phyloP scores from a whole-genome alignment of 495 filamentous ascomycete species.

The Chaetomium tenue region DNA sequence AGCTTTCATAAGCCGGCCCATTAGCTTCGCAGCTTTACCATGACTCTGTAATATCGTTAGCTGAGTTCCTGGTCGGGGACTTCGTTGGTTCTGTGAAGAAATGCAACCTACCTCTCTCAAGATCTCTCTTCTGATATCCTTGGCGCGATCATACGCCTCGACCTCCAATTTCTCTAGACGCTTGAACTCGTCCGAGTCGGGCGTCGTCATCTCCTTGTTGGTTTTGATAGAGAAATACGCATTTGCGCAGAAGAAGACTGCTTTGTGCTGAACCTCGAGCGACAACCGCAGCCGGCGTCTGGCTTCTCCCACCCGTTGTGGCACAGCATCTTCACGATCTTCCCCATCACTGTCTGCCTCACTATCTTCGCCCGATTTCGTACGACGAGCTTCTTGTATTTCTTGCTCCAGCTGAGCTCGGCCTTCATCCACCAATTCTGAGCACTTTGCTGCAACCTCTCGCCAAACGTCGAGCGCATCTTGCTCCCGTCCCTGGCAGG shows the following conservation, averaged over 20 bases:
- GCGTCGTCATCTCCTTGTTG: conserved; percentile 57
- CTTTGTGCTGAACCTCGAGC: conserved; percentile 78
- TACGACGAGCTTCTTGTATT: conserved; percentile 42
- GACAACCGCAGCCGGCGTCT: conserved; percentile 65
- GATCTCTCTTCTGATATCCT: conserved; percentile 72
- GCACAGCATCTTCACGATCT: conserved; percentile 31
- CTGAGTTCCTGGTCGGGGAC: neutral
- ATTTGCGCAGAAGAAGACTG: conserved; percentile 80
- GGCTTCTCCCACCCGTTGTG: conserved; percentile 52
- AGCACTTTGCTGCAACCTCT: conserved; percentile 54
- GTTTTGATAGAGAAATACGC: conserved; percentile 78
- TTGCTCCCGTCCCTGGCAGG: conserved; percentile 52
- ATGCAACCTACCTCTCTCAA: conserved; percentile 47
- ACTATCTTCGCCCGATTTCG: conserved; percentile 24
- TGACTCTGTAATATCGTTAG: conserved; percentile 31
- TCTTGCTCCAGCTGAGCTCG: conserved; percentile 59
- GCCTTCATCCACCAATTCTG: conserved; percentile 60
- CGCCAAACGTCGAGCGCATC: conserved; percentile 69
- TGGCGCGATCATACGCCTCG: conserved; percentile 71
- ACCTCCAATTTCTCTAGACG: conserved; percentile 66
- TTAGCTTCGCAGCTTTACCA: conserved; percentile 37
- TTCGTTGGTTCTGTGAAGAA: neutral
- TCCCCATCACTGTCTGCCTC: conserved; percentile 44
- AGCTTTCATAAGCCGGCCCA: conserved; percentile 51
- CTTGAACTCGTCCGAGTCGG: conserved; percentile 64